Percentiles rank a stretch among this genome's conserved stretches.
Evolutionary conservation across 306 rosid genomes (phyloP).

Genomic region (Cucurbita maxima): DNA sequence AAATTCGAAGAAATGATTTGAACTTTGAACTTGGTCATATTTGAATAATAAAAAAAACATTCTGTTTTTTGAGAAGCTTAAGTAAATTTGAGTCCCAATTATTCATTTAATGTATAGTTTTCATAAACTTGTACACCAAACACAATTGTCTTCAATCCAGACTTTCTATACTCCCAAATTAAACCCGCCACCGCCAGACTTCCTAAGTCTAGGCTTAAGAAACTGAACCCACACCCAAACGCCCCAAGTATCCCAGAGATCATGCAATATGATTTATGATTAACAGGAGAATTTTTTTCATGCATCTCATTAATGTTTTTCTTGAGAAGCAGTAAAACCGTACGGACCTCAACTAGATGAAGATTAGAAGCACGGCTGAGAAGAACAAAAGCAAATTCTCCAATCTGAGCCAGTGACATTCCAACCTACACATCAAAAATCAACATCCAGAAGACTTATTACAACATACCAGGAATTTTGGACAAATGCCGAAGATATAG

Average conservation of each 20-base stretch:
- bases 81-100: neutral
- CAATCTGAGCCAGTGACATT: conserved; percentile 95
- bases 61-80: neutral
- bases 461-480: neutral
- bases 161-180: neutral
- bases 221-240: neutral
- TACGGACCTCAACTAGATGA: conserved; percentile 84
- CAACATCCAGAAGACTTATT: conserved; percentile 14
- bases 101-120: neutral
- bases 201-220: neutral
- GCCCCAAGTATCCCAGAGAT: neutral
- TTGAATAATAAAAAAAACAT: neutral
- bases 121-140: neutral
- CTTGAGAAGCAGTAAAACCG: neutral
- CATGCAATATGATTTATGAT: neutral
- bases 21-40: neutral
- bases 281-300: neutral
- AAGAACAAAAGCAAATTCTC: conserved; percentile 96
- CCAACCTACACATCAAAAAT: conserved; percentile 66
- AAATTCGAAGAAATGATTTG: neutral
- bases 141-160: neutral
- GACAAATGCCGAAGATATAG: neutral
- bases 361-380: conserved; percentile 97
- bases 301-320: neutral
- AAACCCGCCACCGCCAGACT: neutral